A percentile compares a stretch with the other conserved stretches of the same genome.
Evolutionary conservation across 78 protist species (phyloP).

Genomic region (slime mould (Dictyostelium discoideum)): DNA sequence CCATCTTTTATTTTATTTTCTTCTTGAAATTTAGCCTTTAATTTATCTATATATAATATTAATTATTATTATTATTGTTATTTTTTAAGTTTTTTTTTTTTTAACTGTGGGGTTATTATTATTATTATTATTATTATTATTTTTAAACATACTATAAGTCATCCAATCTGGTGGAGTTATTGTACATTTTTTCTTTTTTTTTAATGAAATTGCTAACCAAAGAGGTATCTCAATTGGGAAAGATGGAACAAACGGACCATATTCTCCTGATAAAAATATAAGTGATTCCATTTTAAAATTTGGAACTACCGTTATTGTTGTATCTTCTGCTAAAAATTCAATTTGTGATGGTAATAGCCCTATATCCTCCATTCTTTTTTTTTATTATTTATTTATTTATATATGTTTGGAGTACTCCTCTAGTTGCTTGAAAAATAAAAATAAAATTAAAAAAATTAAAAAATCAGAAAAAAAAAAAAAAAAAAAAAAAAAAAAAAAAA

Average conservation of each 20-base stretch:
- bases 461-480: background rate
- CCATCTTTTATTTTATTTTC: background rate
- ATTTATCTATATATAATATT: background rate
- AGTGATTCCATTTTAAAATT: slow-evolving; percentile 53
- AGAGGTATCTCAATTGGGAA: slow-evolving; percentile 31
- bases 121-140: background rate
- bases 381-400: background rate
- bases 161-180: slow-evolving; percentile 52
- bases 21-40: slow-evolving; percentile 2
- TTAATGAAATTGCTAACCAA: slow-evolving; percentile 54
- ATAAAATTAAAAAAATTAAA: background rate
- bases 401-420: background rate
- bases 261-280: slow-evolving; percentile 44
- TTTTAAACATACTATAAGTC: background rate
- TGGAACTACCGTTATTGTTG: slow-evolving; percentile 20
- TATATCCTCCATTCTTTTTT: background rate
- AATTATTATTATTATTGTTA: too few relatives aligned
- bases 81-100: too few relatives aligned
- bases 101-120: background rate
- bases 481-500: background rate
- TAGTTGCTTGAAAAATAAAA: background rate
- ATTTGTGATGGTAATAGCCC: slow-evolving; percentile 36
- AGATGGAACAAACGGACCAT: slow-evolving; percentile 48
- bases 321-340: slow-evolving; percentile 69
- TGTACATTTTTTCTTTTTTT: slow-evolving; percentile 66